A percentile compares a stretch with the other conserved stretches of the same genome.
Conservation (phyloP, 345 rosid genomes). For the Brassica rapa region DNA sequence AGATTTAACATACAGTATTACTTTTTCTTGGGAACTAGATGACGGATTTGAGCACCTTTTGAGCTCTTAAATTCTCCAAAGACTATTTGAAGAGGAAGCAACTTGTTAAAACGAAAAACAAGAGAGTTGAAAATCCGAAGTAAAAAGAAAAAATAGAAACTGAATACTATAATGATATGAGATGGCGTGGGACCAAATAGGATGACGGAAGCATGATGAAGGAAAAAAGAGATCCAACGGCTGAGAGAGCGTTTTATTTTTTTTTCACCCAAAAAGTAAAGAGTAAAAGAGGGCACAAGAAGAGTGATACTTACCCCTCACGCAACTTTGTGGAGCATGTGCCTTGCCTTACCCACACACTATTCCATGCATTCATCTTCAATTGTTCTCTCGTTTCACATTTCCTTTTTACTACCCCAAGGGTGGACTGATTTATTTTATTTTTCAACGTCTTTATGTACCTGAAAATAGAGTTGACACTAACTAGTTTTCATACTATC, state of each 20-base stretch:
- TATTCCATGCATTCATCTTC: constrained; percentile 36
- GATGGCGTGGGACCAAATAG: constrained; percentile 21
- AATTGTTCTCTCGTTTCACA: neutral
- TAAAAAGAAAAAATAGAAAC: neutral
- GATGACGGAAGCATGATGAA: constrained; percentile 35
- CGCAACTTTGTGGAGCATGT: constrained; percentile 40
- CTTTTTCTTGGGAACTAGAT: neutral
- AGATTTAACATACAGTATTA: too few relatives aligned
- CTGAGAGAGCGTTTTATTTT: neutral
- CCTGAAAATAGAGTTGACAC: neutral
- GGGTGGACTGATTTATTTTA: neutral
- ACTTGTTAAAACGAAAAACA: neutral
- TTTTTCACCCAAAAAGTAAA: constrained; percentile 15
- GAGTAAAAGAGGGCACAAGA: constrained; percentile 8
- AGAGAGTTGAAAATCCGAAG: neutral
- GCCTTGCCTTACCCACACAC: constrained; percentile 40
- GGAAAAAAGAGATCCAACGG: constrained; percentile 33
- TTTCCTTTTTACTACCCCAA: neutral
- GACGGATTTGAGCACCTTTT: neutral
- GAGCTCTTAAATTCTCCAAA: neutral
- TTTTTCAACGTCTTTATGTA: neutral
- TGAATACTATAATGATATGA: neutral
- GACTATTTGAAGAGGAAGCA: neutral
- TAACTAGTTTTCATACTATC: neutral
- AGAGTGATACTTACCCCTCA: constrained; percentile 29